A percentile compares a stretch with the other conserved stretches of the same genome.
phyloP scores from a whole-genome alignment of 176 grass and related monocot species.

The Oryza australiensis region DNA sequence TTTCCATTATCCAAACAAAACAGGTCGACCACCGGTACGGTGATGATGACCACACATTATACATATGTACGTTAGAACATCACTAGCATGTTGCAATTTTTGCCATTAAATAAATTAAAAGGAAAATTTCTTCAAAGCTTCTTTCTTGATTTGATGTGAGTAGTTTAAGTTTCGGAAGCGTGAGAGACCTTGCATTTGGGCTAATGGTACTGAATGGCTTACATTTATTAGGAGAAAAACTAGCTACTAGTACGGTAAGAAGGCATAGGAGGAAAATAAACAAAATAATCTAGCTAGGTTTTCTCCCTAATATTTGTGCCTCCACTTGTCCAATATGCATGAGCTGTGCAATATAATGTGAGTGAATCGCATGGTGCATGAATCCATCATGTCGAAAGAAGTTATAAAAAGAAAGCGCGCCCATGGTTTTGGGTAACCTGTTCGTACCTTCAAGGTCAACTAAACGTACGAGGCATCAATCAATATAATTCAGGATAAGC shows the following conservation, averaged over 20 bases:
- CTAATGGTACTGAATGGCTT: background rate
- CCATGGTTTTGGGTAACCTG: constrained; percentile 8
- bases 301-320: background rate
- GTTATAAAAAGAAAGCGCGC: background rate
- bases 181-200: background rate
- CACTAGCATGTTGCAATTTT: background rate
- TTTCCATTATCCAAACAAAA: too few species aligned
- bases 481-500: background rate
- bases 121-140: background rate
- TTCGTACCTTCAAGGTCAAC: background rate
- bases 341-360: background rate
- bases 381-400: background rate
- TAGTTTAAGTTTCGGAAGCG: background rate
- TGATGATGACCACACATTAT: background rate
- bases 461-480: background rate
- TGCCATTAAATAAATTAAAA: background rate
- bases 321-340: constrained; percentile 4
- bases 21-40: background rate
- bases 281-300: background rate
- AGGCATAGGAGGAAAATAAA: constrained; percentile 7
- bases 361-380: background rate
- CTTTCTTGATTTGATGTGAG: constrained; percentile 17
- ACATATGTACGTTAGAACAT: background rate
- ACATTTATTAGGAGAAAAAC: background rate
- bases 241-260: background rate